Evolutionary conservation across 2,329 filamentous ascomycete genomes (phyloP).

Genomic region (Ascochyta pisi): DNA sequence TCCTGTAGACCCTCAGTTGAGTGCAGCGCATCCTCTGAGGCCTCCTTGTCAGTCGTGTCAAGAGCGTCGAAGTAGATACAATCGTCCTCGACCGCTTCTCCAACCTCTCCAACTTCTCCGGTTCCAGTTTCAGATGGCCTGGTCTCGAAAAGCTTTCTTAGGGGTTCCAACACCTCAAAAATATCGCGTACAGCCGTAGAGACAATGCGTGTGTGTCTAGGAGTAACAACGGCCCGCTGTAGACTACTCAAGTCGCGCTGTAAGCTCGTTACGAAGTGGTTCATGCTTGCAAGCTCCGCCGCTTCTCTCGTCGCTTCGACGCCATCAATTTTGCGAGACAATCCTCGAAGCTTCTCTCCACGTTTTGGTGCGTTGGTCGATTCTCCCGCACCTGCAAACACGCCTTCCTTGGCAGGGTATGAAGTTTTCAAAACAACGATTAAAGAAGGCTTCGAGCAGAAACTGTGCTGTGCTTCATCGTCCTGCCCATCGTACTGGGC

Average conservation of each 20-base stretch:
- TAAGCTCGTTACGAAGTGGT: neutral
- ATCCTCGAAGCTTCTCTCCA: neutral
- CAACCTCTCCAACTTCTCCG: neutral
- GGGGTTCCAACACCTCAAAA: neutral
- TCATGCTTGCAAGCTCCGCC: neutral
- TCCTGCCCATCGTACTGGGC: neutral
- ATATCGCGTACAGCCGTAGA: neutral
- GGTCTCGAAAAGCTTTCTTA: no score
- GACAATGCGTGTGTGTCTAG: neutral
- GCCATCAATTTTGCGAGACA: neutral
- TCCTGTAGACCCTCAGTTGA: neutral
- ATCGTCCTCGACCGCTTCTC: neutral
- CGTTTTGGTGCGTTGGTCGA: neutral
- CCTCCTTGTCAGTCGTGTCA: neutral
- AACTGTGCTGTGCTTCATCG: neutral
- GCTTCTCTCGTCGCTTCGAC: neutral
- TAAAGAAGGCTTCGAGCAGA: neutral
- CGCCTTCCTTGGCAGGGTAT: neutral
- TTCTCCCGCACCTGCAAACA: neutral
- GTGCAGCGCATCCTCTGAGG: neutral
- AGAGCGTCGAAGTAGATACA: slow-evolving; percentile 4
- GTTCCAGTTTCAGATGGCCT: no score
- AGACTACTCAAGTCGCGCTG: neutral
- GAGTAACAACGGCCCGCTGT: neutral
- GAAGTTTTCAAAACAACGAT: neutral